A percentile compares a stretch with the other conserved stretches of the same genome.
These are phyloP conservation scores for Claviceps fusiformis DNA, from an alignment of 2,329 filamentous ascomycete species.

Conservation along the genomic window DNA sequence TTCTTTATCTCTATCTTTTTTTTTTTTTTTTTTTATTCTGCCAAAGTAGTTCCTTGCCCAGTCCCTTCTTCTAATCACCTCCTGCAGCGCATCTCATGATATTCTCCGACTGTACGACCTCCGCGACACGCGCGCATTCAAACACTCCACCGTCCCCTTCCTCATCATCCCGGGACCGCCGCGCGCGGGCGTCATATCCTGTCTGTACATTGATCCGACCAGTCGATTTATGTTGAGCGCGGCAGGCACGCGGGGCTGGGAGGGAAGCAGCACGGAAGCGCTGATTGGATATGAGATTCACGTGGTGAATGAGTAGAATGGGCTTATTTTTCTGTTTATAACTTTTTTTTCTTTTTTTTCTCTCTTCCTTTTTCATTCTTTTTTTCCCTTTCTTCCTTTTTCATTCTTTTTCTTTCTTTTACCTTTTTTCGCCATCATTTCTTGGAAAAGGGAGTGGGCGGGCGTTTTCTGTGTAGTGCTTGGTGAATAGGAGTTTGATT, in stretches of 20 bases:
- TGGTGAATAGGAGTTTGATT: too few species aligned
- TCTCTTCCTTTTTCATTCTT: neutral
- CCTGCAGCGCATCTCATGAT: constrained; percentile 67
- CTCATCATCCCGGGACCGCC: constrained; percentile 85
- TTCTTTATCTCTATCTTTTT: too few species aligned
- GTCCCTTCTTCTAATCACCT: neutral
- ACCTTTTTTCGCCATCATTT: too few species aligned
- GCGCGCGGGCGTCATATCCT: constrained; percentile 73
- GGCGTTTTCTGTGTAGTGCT: too few species aligned
- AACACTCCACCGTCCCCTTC: constrained; percentile 77
- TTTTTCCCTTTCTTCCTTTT: too few species aligned
- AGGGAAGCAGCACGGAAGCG: constrained; percentile 79
- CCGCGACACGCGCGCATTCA: constrained; percentile 47
- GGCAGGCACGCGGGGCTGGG: constrained; percentile 89
- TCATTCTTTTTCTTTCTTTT: too few species aligned
- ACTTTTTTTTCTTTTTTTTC: neutral
- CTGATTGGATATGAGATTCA: constrained; percentile 86
- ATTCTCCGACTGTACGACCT: constrained; percentile 90
- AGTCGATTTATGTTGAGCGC: constrained; percentile 85
- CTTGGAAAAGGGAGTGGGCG: too few species aligned
- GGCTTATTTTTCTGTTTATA: neutral
- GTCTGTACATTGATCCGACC: constrained; percentile 74
- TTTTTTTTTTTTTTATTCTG: too few species aligned
- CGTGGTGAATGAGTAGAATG: constrained; percentile 10
- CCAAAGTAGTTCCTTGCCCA: too few species aligned